phyloP scores from a whole-genome alignment of 106 monocot genomes.

The Allium sativum region DNA sequence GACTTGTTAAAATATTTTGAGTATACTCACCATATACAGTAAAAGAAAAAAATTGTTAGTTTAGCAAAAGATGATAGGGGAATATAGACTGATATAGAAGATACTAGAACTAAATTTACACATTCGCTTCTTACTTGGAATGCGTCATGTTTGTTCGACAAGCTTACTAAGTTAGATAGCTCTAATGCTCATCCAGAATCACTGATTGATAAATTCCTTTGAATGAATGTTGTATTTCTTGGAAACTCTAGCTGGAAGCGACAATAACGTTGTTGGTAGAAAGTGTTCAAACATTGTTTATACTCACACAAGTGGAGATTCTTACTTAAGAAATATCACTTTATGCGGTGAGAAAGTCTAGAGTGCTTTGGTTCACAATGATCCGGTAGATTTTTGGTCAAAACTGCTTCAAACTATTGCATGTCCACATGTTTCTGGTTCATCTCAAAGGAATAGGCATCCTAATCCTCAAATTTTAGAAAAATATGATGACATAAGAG shows the following conservation, averaged over 20 bases:
- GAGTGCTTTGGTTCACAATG: not conserved
- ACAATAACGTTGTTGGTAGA: not conserved
- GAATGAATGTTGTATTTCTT: slow-evolving; percentile 3
- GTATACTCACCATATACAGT: slow-evolving; percentile 10
- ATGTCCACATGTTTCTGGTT: not conserved
- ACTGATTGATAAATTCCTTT: not conserved
- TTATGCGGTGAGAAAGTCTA: slow-evolving; percentile 9
- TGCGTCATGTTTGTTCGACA: not conserved
- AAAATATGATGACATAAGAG: not conserved
- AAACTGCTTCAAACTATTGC: not conserved
- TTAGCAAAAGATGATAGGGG: slow-evolving; percentile 6
- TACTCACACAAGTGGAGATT: not conserved
- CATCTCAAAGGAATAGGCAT: not conserved
- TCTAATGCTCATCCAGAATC: not conserved
- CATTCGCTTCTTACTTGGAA: slow-evolving; percentile 11
- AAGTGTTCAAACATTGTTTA: slow-evolving; percentile 3
- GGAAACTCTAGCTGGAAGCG: not conserved
- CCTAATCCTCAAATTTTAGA: not conserved
- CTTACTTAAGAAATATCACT: slow-evolving; percentile 3
- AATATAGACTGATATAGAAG: not conserved
- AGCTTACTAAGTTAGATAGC: slow-evolving; percentile 6
- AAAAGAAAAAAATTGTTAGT: not conserved
- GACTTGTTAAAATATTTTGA: slow-evolving; percentile 2
- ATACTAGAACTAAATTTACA: slow-evolving; percentile 3
- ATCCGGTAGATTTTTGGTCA: slow-evolving; percentile 6